Conservation (phyloP, 2,329 filamentous ascomycete species). For the Cryoendolithus antarcticus region DNA sequence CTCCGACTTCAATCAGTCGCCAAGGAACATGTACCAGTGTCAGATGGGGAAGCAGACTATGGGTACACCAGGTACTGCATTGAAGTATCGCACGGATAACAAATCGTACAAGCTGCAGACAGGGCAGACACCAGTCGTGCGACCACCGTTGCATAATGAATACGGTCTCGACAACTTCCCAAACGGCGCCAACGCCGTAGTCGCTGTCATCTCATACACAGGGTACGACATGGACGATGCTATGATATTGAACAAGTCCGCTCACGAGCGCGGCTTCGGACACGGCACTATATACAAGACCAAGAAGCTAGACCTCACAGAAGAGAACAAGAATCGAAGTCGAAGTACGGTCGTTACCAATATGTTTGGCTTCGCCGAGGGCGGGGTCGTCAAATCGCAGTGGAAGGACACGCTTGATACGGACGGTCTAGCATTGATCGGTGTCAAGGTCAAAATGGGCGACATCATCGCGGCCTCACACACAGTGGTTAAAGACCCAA, state of each 20-base stretch:
- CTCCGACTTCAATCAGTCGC: constrained; percentile 96
- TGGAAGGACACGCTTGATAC: constrained; percentile 65
- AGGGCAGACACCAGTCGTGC: constrained; percentile 86
- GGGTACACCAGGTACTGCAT: constrained; percentile 82
- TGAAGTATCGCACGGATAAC: constrained; percentile 86
- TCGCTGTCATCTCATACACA: constrained; percentile 96
- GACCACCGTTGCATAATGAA: constrained; percentile 83
- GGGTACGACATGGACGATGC: constrained; percentile 99
- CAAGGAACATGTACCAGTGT: constrained; percentile 91
- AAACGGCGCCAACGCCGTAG: constrained; percentile 87
- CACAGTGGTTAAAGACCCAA: constrained; percentile 63
- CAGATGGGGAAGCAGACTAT: constrained; percentile 99
- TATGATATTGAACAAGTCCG: constrained; percentile 98
- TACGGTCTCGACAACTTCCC: constrained; percentile 98
- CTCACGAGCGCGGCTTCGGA: constrained; percentile 89
- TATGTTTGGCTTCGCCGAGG: constrained; percentile 83
- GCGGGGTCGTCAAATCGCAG: constrained; percentile 56
- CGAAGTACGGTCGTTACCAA: constrained; percentile 56
- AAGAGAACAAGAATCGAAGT: constrained; percentile 43
- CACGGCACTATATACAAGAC: constrained; percentile 97
- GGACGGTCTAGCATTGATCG: constrained; percentile 76
- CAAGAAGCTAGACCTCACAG: constrained; percentile 77
- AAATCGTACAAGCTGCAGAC: constrained; percentile 92
- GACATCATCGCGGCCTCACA: constrained; percentile 84
- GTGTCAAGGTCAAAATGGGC: constrained; percentile 64